Percentiles rank a stretch among this genome's conserved stretches.
These are phyloP conservation scores for Bisporella sp. DNA, from an alignment of 2,329 filamentous ascomycete species.

Conservation along the genomic window DNA sequence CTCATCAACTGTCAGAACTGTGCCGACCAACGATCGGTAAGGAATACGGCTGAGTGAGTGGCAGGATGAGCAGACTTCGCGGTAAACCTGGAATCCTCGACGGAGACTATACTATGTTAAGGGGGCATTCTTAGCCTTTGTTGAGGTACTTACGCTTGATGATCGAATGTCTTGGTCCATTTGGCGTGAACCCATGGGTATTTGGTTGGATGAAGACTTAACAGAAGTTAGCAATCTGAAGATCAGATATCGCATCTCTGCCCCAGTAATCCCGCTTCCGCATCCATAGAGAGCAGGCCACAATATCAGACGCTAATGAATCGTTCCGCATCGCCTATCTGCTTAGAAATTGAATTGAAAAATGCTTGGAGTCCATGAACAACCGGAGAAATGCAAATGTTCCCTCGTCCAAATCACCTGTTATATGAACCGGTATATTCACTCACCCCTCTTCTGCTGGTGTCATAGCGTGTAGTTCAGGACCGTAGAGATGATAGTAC, in stretches of 20 bases:
- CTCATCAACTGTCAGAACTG: conserved; percentile 92
- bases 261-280: too few species aligned
- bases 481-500: conserved; percentile 96
- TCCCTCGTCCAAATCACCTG: background rate
- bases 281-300: too few species aligned
- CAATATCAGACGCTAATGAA: too few species aligned
- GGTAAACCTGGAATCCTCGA: conserved; percentile 99
- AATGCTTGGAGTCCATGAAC: too few species aligned
- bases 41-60: conserved; percentile 93
- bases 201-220: conserved; percentile 79
- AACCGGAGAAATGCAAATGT: too few species aligned
- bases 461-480: conserved; percentile 80
- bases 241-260: background rate
- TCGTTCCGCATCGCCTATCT: too few species aligned
- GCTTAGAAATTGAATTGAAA: too few species aligned
- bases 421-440: background rate
- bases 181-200: conserved; percentile 96
- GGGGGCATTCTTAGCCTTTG: too few species aligned
- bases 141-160: conserved; percentile 70
- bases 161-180: conserved; percentile 93
- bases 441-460: conserved; percentile 96
- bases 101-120: conserved; percentile 60
- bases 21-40: conserved; percentile 86
- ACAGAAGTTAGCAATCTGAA: conserved; percentile 23
- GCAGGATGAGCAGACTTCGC: conserved; percentile 95